Conservation (phyloP, 164 flowering plant species). For the Umbilicus rupestris region DNA sequence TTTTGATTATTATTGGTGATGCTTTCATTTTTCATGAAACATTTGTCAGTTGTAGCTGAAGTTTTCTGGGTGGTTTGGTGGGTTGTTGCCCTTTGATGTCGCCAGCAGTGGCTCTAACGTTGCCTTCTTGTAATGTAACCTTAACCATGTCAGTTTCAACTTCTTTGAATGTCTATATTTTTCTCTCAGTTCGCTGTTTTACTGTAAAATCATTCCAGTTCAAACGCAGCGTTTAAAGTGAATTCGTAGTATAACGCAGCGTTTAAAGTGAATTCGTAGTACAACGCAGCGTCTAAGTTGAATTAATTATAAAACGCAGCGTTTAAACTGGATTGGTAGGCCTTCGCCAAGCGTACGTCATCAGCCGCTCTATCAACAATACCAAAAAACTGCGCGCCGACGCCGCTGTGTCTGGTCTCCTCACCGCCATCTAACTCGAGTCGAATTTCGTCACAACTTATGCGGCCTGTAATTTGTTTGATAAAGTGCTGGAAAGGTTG, state of each 20-base stretch:
- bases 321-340: conserved; percentile 6
- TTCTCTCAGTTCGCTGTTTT: too few species aligned
- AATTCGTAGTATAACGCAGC: too few species aligned
- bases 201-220: too few species aligned
- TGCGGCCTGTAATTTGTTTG: conserved; percentile 38
- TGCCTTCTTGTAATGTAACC: too few species aligned
- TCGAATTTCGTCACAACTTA: conserved; percentile 25
- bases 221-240: too few species aligned
- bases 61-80: background rate
- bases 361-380: conserved; percentile 20
- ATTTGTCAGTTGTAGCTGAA: background rate
- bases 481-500: conserved; percentile 27
- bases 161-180: too few species aligned
- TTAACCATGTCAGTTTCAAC: too few species aligned
- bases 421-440: conserved; percentile 13
- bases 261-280: too few species aligned
- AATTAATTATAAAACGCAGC: background rate
- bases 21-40: background rate
- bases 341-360: conserved; percentile 23
- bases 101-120: too few species aligned
- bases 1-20: background rate
- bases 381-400: conserved; percentile 34
- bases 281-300: too few species aligned
- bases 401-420: conserved; percentile 24
- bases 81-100: too few species aligned